Percentiles rank a stretch among this genome's conserved stretches.
phyloP scores from a whole-genome alignment of 805 yeast species.

The Scheffersomyces stipitis region DNA sequence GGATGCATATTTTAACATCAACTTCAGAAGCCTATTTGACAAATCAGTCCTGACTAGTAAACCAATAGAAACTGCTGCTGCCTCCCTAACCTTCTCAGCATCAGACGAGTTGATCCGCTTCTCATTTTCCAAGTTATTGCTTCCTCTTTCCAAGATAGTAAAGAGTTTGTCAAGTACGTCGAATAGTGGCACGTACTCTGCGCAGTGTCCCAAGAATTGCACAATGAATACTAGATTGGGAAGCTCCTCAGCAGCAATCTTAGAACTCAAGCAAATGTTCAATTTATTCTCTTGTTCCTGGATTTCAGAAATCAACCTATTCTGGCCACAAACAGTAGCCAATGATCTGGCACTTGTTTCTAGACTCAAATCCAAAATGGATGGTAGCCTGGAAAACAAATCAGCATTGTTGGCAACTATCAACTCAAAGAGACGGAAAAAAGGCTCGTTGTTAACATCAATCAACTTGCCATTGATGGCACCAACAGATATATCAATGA shows the following conservation, averaged over 20 bases:
- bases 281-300: constrained; percentile 28
- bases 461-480: neutral
- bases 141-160: constrained; percentile 25
- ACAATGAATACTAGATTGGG: constrained; percentile 30
- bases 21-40: neutral
- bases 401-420: neutral
- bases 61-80: constrained; percentile 10
- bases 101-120: constrained; percentile 3
- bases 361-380: constrained; percentile 15
- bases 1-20: neutral
- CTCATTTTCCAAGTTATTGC: constrained; percentile 23
- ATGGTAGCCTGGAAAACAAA: constrained; percentile 6
- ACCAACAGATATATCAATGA: neutral
- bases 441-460: neutral
- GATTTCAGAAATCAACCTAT: constrained; percentile 18
- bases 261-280: constrained; percentile 10
- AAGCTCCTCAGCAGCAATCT: constrained; percentile 9
- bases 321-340: constrained; percentile 26
- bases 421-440: neutral
- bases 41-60: constrained; percentile 6
- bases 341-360: constrained; percentile 30
- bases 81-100: constrained; percentile 7
- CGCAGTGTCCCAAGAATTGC: constrained; percentile 51
- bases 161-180: constrained; percentile 35
- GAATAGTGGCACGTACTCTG: constrained; percentile 13